These are phyloP conservation scores for Candida awuae DNA, from an alignment of 805 yeast genomes.

Conservation along the genomic window DNA sequence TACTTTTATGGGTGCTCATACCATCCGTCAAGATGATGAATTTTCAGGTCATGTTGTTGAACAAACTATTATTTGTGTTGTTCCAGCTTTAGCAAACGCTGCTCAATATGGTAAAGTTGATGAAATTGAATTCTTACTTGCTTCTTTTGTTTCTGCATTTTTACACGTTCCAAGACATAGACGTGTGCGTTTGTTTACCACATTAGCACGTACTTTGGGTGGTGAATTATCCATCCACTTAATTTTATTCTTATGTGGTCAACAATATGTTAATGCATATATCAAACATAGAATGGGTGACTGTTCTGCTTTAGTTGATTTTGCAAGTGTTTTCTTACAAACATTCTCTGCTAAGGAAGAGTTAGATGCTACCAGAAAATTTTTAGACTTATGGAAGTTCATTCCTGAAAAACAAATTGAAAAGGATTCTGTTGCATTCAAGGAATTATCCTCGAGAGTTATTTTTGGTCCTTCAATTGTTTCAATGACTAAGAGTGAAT, in stretches of 20 bases:
- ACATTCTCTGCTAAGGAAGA: slow-evolving; percentile 64
- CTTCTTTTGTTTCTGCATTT: slow-evolving; percentile 91
- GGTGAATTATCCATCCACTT: slow-evolving; percentile 58
- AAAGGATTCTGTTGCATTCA: slow-evolving; percentile 29
- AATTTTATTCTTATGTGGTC: slow-evolving; percentile 71
- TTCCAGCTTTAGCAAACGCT: slow-evolving; percentile 71
- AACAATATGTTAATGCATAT: slow-evolving; percentile 55
- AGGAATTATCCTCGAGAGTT: slow-evolving; percentile 41
- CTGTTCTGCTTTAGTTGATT: slow-evolving; percentile 60
- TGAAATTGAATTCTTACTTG: slow-evolving; percentile 75
- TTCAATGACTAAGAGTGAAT: slow-evolving; percentile 41
- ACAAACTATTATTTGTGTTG: slow-evolving; percentile 80
- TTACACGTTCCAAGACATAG: slow-evolving; percentile 95
- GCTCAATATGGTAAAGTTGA: slow-evolving; percentile 39
- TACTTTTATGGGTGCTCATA: slow-evolving; percentile 98
- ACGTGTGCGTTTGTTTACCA: slow-evolving; percentile 74
- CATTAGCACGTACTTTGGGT: slow-evolving; percentile 71
- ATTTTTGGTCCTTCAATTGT: slow-evolving; percentile 57
- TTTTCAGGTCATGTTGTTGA: slow-evolving; percentile 88
- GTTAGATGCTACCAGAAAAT: slow-evolving; percentile 44
- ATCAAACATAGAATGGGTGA: slow-evolving; percentile 56
- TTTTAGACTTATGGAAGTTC: slow-evolving; percentile 42
- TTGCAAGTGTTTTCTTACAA: slow-evolving; percentile 60
- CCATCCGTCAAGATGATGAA: slow-evolving; percentile 93
- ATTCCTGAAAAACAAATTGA: slow-evolving; percentile 38